Evolutionary conservation across 441 rosid species (phyloP), one percentile per base, ranked within the genome.

Genomic region (Gossypium schwendimanii): DNA sequence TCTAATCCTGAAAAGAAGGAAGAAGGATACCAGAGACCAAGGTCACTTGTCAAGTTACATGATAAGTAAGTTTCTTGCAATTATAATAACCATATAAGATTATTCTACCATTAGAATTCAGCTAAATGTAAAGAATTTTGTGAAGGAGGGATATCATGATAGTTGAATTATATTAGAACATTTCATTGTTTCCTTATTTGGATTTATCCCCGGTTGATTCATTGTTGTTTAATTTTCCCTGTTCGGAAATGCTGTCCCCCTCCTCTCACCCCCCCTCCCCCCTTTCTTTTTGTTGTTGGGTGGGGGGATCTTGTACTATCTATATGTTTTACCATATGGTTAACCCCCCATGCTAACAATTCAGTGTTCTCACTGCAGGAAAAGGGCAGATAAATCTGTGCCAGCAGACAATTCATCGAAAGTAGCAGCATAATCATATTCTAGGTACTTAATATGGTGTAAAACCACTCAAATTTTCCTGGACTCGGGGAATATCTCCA

Each of bases 1-100:
- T 55, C 66, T 60, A 87, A 75, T 67, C 75, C 83, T 61, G 78
- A 85, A 61, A 68, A 76, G 71, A 79, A 86, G 57, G 79, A 81
- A 73, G 83, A 75, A 73, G 84, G 79, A 71, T 82, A 83, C 63
- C 77, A 85, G 70, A 87, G 97, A 81, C 97, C 96, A 50, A 67
- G 24, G 58, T 87, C 97, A 24, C 78, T 92, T 3, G 81, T 87
- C 81, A 84, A 78, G 75, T 52, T 67, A 72, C 74, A 63, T 28
- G 64, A 63, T 18, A 76, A 65, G 91, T 89, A 84, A 86, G 90
- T 80, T 73, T 17, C 63, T 17, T 17, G 47, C 36, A 72, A 12
- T 54, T 54, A 39, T 53, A 73, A 28, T 54, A 36, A 72, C 24
- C 63, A 12, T 11, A 2, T 15, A 45, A 4, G 23, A 9, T 58